phyloP scores from a whole-genome alignment of 2,329 filamentous ascomycete species.

The Colletotrichum echinochloae region DNA sequence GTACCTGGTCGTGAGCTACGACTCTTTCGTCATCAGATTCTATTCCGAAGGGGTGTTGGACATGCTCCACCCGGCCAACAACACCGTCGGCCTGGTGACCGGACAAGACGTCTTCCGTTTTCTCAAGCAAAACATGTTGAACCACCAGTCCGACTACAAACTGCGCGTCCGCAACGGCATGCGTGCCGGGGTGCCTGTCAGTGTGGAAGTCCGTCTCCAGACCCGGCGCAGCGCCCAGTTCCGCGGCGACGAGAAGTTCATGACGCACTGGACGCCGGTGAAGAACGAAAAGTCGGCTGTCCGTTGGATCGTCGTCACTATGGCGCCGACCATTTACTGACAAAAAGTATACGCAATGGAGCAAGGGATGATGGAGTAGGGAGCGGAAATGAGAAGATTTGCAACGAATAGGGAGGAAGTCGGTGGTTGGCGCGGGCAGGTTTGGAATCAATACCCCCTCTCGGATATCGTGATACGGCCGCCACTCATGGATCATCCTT shows the following conservation, averaged over 20 bases:
- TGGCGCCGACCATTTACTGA: constrained; percentile 35
- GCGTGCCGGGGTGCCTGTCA: constrained; percentile 48
- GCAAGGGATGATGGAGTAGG: too few relatives aligned
- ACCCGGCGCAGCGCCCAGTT: constrained; percentile 45
- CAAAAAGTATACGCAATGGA: too few relatives aligned
- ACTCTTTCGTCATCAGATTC: constrained; percentile 44
- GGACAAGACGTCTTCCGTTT: constrained; percentile 46
- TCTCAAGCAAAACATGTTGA: constrained; percentile 45
- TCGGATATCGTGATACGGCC: not conserved
- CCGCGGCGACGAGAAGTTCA: constrained; percentile 42
- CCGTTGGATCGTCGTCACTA: constrained; percentile 33
- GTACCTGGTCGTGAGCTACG: constrained; percentile 44
- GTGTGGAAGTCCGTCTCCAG: constrained; percentile 45
- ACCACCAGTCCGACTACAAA: constrained; percentile 44
- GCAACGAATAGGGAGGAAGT: not conserved
- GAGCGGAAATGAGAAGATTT: too few relatives aligned
- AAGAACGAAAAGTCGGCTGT: constrained; percentile 39
- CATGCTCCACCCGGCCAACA: constrained; percentile 44
- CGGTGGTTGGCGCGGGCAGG: not conserved
- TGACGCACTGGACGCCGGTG: constrained; percentile 42
- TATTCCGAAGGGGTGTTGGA: constrained; percentile 45
- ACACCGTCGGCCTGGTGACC: constrained; percentile 42
- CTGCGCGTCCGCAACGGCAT: constrained; percentile 40
- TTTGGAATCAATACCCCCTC: not conserved
- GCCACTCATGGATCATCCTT: not conserved